Percentiles rank a stretch among this genome's conserved stretches.
Evolutionary conservation across 345 rosid genomes (phyloP).

Genomic region (Salix purpurea): DNA sequence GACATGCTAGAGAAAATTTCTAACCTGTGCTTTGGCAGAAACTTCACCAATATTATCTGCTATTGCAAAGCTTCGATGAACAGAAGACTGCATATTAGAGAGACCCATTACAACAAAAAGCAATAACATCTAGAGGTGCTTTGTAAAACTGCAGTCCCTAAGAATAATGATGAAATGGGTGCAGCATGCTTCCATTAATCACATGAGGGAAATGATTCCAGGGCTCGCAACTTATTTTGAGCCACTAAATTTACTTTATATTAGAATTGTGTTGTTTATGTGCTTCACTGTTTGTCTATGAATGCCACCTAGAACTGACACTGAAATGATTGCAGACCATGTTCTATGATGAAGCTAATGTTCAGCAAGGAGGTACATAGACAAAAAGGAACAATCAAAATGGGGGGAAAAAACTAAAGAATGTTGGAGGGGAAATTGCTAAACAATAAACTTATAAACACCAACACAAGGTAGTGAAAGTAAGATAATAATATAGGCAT

Average conservation of each 20-base stretch:
- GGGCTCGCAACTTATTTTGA: neutral
- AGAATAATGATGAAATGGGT: neutral
- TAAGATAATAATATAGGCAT: too few species aligned
- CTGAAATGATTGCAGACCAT: neutral
- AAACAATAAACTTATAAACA: too few species aligned
- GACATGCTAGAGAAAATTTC: constrained; percentile 1
- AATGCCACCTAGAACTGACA: neutral
- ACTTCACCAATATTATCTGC: constrained; percentile 93
- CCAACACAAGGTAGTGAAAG: too few species aligned
- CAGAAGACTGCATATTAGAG: constrained; percentile 49
- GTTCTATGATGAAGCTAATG: neutral
- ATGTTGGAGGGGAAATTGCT: too few species aligned
- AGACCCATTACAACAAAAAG: neutral
- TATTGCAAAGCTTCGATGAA: constrained; percentile 89
- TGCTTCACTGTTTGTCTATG: neutral
- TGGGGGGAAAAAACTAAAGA: too few species aligned
- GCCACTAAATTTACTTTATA: neutral
- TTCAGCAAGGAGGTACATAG: neutral
- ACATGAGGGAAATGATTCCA: neutral
- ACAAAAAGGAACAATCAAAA: too few species aligned
- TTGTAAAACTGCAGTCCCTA: neutral
- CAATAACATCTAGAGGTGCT: neutral
- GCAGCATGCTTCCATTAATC: neutral
- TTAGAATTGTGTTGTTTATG: neutral
- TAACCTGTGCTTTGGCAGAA: constrained; percentile 88